phyloP scores from a whole-genome alignment of 148 eudicot genomes.

The Spergularia bocconei region DNA sequence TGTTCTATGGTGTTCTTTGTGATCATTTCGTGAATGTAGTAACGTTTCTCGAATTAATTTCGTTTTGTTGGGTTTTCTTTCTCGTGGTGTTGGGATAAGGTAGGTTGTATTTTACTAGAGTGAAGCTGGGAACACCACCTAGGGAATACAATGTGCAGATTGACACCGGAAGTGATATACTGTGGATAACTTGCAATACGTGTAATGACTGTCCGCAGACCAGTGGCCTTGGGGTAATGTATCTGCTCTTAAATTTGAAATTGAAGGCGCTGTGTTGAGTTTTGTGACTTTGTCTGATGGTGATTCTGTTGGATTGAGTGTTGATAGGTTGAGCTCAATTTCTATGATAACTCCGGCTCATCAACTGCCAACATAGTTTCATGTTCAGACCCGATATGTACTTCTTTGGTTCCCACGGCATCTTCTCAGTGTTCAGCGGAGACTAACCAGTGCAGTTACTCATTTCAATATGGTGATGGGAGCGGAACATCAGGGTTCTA shows the following conservation, averaged over 20 bases:
- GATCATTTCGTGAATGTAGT: too few relatives aligned
- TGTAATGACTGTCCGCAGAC: conserved; percentile 76
- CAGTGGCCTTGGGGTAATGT: conserved; percentile 88
- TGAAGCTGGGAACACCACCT: conserved; percentile 88
- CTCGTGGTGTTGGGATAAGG: conserved; percentile 21
- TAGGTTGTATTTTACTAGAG: conserved; percentile 85
- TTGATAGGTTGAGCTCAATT: conserved; percentile 76
- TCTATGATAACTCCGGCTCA: conserved; percentile 66
- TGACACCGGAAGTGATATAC: conserved; percentile 93
- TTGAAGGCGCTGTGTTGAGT: background rate
- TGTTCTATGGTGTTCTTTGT: too few relatives aligned
- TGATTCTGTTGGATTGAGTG: conserved; percentile 23
- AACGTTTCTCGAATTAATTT: background rate
- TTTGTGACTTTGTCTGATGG: conserved; percentile 9
- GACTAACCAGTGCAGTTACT: conserved; percentile 65
- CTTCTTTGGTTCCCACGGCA: conserved; percentile 50
- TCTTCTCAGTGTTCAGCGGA: conserved; percentile 60
- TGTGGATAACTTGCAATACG: conserved; percentile 88
- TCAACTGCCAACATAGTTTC: conserved; percentile 66
- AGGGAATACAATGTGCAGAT: conserved; percentile 96
- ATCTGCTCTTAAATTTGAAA: conserved; percentile 17
- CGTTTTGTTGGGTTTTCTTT: background rate
- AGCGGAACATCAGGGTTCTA: conserved; percentile 87
- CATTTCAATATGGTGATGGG: conserved; percentile 86
- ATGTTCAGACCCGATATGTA: conserved; percentile 74